phyloP scores from a whole-genome alignment of 73 alveolate genomes.

The Loxodes magnus region DNA sequence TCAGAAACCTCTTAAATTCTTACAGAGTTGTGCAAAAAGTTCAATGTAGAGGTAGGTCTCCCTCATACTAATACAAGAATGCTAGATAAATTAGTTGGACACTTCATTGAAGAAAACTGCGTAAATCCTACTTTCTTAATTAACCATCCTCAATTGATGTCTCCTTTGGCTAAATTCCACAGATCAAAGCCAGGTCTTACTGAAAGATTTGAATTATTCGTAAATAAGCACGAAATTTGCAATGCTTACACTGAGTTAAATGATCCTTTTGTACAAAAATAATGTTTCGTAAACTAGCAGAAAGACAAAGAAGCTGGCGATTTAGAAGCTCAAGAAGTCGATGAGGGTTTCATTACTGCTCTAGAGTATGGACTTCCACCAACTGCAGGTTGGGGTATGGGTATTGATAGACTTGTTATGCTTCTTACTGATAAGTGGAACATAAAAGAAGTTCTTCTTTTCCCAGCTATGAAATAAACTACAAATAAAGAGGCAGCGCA shows the following conservation, averaged over 20 bases:
- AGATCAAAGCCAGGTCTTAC: conserved; percentile 73
- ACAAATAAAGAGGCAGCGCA: too few species aligned
- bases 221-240: conserved; percentile 72
- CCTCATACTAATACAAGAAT: conserved; percentile 93
- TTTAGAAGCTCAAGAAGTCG: conserved; percentile 86
- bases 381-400: conserved; percentile 97
- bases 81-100: conserved; percentile 93
- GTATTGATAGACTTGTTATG: conserved; percentile 95
- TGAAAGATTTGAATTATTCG: conserved; percentile 91
- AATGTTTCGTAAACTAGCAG: conserved; percentile 73
- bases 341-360: conserved; percentile 80
- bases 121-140: conserved; percentile 91
- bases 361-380: conserved; percentile 96
- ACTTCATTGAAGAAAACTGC: conserved; percentile 91
- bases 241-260: conserved; percentile 94
- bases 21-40: conserved; percentile 61
- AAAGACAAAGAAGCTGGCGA: conserved; percentile 85
- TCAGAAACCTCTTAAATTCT: conserved; percentile 77
- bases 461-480: conserved; percentile 98
- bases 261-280: conserved; percentile 85
- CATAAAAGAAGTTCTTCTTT: conserved; percentile 90
- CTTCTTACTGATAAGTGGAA: conserved; percentile 80
- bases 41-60: conserved; percentile 68
- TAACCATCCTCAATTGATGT: conserved; percentile 97
- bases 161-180: conserved; percentile 98